A percentile compares a stretch with the other conserved stretches of the same genome.
phyloP scores from a whole-genome alignment of 441 rosid species.

The Erysimum pusillum region DNA sequence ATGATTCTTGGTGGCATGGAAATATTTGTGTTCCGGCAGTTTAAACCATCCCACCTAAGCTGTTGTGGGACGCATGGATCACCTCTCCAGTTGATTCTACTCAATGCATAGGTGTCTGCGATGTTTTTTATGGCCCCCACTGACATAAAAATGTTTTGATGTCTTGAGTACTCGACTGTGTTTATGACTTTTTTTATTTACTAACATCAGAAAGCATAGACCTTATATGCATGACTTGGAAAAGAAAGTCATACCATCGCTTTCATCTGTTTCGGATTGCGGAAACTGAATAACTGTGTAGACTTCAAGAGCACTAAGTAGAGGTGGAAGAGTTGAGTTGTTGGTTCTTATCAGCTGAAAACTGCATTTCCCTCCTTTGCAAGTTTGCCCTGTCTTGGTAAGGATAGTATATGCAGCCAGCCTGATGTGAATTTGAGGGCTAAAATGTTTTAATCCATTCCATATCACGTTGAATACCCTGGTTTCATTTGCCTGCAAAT shows the following conservation, averaged over 20 bases:
- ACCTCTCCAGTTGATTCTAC: conserved; percentile 41
- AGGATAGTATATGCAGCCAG: too few relatives aligned
- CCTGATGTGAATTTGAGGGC: too few relatives aligned
- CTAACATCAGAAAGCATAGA: not conserved
- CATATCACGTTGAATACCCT: conserved; percentile 12
- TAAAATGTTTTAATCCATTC: not conserved
- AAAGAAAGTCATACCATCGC: conserved; percentile 15
- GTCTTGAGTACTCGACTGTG: not conserved
- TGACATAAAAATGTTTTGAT: conserved; percentile 21
- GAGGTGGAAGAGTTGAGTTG: conserved; percentile 50
- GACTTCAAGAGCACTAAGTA: conserved; percentile 48
- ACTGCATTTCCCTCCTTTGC: conserved; percentile 21
- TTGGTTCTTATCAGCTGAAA: conserved; percentile 40
- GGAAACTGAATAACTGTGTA: conserved; percentile 50
- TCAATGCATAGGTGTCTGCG: conserved; percentile 18
- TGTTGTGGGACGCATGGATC: conserved; percentile 44
- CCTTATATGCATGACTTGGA: not conserved
- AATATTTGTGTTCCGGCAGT: not conserved
- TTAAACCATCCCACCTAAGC: conserved; percentile 34
- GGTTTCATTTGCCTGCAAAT: conserved; percentile 24
- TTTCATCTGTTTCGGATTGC: conserved; percentile 34
- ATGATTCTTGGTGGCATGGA: conserved; percentile 33
- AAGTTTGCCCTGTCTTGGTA: too few relatives aligned
- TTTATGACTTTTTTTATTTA: not conserved
- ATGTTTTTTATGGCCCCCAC: conserved; percentile 26